A percentile compares a stretch with the other conserved stretches of the same genome.
Evolutionary conservation across 352 stramenopile species (phyloP).

Genomic region (Globisporangium parvum): DNA sequence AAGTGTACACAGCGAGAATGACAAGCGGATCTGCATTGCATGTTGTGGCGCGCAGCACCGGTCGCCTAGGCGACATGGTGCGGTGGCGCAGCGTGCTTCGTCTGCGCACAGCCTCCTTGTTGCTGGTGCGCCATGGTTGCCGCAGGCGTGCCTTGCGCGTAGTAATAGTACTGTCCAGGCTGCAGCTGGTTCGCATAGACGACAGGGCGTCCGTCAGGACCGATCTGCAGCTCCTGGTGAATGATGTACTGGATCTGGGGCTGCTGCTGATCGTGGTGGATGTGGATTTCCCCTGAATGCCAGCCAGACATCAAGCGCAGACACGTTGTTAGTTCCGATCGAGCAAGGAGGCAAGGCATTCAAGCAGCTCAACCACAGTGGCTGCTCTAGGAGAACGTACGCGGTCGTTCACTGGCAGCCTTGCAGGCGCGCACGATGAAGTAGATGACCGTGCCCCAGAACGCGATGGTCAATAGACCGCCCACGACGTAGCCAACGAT

Average conservation of each 20-base stretch:
- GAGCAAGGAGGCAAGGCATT: too few species aligned
- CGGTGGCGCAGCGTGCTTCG: not conserved
- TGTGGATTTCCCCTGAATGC: not conserved
- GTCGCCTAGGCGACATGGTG: not conserved
- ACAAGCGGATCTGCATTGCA: not conserved
- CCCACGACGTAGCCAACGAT: slow-evolving; percentile 2
- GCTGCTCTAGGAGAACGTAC: not conserved
- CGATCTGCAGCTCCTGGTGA: slow-evolving; percentile 1
- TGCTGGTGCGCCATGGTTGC: not conserved
- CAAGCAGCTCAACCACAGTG: not conserved
- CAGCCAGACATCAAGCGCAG: not conserved
- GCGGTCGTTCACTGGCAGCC: not conserved
- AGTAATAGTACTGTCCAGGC: not conserved
- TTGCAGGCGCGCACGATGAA: slow-evolving; percentile 1
- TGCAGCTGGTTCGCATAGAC: not conserved
- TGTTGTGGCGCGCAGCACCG: not conserved
- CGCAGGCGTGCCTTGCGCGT: not conserved
- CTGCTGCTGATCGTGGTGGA: not conserved
- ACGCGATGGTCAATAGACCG: not conserved
- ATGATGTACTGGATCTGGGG: slow-evolving; percentile 5
- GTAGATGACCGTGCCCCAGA: slow-evolving; percentile 3
- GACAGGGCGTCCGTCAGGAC: not conserved
- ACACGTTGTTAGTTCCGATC: not conserved
- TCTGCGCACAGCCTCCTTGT: not conserved
- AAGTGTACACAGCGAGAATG: too few species aligned